These are phyloP conservation scores for Trametes polyzona DNA, from an alignment of 1,284 basidiomycete species.

Conservation along the genomic window DNA sequence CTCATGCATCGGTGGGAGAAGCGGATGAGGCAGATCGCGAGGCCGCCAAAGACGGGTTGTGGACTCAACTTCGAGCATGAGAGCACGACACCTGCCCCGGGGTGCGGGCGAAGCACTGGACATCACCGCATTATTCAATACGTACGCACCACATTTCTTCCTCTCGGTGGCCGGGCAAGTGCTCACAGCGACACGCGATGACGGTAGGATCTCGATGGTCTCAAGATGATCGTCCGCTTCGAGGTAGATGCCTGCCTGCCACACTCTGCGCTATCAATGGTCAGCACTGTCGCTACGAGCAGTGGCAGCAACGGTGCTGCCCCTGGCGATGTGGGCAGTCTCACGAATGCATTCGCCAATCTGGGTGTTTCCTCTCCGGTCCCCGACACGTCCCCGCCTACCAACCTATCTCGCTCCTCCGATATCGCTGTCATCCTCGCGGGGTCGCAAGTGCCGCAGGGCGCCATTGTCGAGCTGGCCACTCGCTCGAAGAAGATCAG, in stretches of 20 bases:
- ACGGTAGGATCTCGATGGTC: slow-evolving; percentile 29
- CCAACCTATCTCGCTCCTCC: slow-evolving; percentile 25
- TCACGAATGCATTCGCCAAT: slow-evolving; percentile 37
- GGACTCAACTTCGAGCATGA: slow-evolving; percentile 55
- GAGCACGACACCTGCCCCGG: slow-evolving; percentile 44
- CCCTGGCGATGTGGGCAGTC: slow-evolving; percentile 38
- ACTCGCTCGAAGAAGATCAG: slow-evolving; percentile 43
- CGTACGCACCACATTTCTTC: slow-evolving; percentile 35
- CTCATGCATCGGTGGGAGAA: slow-evolving; percentile 49
- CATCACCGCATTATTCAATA: slow-evolving; percentile 58
- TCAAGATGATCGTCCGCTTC: slow-evolving; percentile 35
- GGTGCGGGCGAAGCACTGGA: slow-evolving; percentile 46
- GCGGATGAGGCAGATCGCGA: slow-evolving; percentile 17
- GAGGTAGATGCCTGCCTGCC: slow-evolving; percentile 36
- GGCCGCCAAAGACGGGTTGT: slow-evolving; percentile 34
- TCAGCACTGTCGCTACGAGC: background rate
- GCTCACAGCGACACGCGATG: background rate
- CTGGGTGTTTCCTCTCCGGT: slow-evolving; percentile 29
- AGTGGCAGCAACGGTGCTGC: background rate
- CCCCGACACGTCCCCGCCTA: background rate
- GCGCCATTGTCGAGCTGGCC: slow-evolving; percentile 50
- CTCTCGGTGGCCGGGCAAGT: background rate
- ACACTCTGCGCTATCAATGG: background rate
- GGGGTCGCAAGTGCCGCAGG: slow-evolving; percentile 48
- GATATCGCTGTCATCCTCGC: slow-evolving; percentile 43